phyloP scores from a whole-genome alignment of 2,329 filamentous ascomycete genomes.

The Neonectria hederae region DNA sequence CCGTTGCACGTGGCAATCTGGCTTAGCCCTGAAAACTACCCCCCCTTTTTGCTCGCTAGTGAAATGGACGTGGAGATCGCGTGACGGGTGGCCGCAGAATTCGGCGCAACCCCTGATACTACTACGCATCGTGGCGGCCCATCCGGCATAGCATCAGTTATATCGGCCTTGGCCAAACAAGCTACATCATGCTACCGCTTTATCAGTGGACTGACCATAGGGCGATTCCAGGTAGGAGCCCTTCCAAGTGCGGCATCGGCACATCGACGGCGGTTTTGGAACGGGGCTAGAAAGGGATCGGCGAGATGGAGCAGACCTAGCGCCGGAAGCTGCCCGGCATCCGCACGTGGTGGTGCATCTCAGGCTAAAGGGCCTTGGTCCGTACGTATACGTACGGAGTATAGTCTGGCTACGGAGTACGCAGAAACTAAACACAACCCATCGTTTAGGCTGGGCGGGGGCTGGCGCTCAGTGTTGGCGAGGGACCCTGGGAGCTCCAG shows the following conservation, averaged over 20 bases:
- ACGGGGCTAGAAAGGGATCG: neutral
- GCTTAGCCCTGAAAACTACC: neutral
- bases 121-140: neutral
- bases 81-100: neutral
- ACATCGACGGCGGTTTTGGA: neutral
- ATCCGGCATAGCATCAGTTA: neutral
- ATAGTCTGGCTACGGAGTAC: too few species aligned
- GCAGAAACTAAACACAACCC: neutral
- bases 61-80: neutral
- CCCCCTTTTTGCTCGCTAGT: neutral
- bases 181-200: neutral
- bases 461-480: neutral
- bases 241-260: neutral
- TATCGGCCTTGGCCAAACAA: neutral
- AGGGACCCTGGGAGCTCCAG: neutral
- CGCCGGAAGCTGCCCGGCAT: neutral
- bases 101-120: neutral
- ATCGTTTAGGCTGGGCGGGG: neutral
- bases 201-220: neutral
- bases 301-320: neutral
- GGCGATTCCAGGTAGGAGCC: neutral
- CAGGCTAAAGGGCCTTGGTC: too few species aligned
- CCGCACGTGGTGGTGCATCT: too few species aligned
- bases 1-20: neutral
- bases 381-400: too few species aligned